Base-by-base conservation (phyloP, 441 rosid genomes). In the Erodium texanum region DNA sequence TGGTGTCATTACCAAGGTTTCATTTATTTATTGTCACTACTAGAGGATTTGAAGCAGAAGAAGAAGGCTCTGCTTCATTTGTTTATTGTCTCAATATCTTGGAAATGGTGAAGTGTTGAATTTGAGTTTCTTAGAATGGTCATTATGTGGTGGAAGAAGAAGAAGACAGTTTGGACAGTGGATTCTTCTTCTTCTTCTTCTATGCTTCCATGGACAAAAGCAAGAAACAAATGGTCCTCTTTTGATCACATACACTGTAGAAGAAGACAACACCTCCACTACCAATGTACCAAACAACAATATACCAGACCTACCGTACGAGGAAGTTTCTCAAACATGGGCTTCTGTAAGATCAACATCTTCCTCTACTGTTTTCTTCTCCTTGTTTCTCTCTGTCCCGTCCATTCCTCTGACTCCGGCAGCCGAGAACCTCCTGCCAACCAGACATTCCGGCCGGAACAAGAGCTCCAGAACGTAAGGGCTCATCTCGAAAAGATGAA, bases 361-460 rank as follows among this genome's bases (percentile, higher is more conserved):
- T 16, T 52, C 16, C 19, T 52, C 0, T 52, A 27, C 29, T 27
- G 4, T 27, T 27, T 27, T 27, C 29, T 27, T 27, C 29, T 27
- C 29, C 29, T 88, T 14, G 66, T 85, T 75, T 80, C 80, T 36
- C 71, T 82, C 74, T 43, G 54, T 48, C 78, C 82, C 76, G 78
- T 79, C 23, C 68, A 73, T 59, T 80, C 29, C 29, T 27, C 29
- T 1, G 29, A 73, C 66, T 81, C 81, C 74, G 81, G 76, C 62
- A 19, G 68, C 22, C 66, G 45, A 36, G 62, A 41, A 38, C 54
- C n/a, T 19, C 70, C 66, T 22, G 69, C 65, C 20, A 89, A 89
- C 77, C 83, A 85, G 62, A 85, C 96, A 32, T 82, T 86, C 72
- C 77, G 71, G 76, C 83, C 97, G 4, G n/a, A 18, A 16, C 77